Percentiles rank a stretch among this genome's conserved stretches.
Evolutionary conservation across 805 yeast genomes (phyloP).

Genomic region (Osmozyma mogii): DNA sequence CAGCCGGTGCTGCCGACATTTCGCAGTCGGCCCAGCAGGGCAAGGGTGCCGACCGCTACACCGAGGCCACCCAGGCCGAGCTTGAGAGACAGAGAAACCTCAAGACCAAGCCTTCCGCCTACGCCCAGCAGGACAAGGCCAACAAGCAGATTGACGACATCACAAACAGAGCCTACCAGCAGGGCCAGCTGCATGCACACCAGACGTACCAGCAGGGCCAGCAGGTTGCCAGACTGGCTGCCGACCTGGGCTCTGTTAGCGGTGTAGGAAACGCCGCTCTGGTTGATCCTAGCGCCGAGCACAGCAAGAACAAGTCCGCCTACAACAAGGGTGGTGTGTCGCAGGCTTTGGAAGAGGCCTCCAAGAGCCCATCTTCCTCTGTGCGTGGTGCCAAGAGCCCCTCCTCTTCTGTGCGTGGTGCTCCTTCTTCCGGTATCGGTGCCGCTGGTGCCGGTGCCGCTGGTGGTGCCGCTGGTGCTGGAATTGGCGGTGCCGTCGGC

Average conservation of each 20-base stretch:
- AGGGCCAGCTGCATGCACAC: slow-evolving; percentile 6
- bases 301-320: slow-evolving; percentile 24
- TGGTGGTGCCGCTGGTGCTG: background rate
- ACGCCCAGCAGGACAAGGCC: slow-evolving; percentile 10
- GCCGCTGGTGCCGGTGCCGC: slow-evolving; percentile 2
- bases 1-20: slow-evolving; percentile 9
- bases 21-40: slow-evolving; percentile 8
- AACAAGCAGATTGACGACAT: slow-evolving; percentile 7
- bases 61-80: slow-evolving; percentile 21
- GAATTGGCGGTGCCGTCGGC: background rate
- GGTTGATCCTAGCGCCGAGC: slow-evolving; percentile 16
- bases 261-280: background rate
- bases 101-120: slow-evolving; percentile 17
- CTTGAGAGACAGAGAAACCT: slow-evolving; percentile 11
- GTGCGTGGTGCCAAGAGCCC: slow-evolving; percentile 4
- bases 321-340: slow-evolving; percentile 20
- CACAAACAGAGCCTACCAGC: slow-evolving; percentile 12
- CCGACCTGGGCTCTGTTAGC: no score
- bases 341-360: slow-evolving; percentile 13
- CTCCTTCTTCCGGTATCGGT: background rate
- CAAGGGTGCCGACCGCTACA: no score
- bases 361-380: slow-evolving; percentile 1
- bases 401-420: background rate
- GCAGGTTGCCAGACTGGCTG: slow-evolving; percentile 2
- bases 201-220: slow-evolving; percentile 5